Conservation (phyloP, 345 rosid genomes). For the Pelargonium nanum region DNA sequence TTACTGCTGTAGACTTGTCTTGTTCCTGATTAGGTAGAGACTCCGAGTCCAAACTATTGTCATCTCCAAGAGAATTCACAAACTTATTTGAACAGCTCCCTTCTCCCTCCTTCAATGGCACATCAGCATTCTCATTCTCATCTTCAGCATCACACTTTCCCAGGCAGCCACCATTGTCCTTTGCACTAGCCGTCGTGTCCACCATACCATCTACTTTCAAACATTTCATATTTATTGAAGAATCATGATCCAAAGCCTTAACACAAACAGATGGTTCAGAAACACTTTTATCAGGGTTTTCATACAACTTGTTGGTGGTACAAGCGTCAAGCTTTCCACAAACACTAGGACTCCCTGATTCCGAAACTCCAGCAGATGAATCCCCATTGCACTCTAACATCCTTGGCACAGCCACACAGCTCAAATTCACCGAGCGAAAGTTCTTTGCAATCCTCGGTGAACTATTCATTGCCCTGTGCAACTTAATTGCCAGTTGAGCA, state of each 20-base stretch:
- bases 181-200: neutral
- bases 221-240: neutral
- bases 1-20: conserved; percentile 2
- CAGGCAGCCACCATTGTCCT: neutral
- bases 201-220: neutral
- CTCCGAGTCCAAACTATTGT: conserved; percentile 13
- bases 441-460: conserved; percentile 22
- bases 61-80: conserved; percentile 14
- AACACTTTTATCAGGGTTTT: conserved; percentile 3
- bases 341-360: neutral
- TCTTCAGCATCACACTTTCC: neutral
- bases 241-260: conserved; percentile 1
- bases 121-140: conserved; percentile 2
- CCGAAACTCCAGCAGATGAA: neutral
- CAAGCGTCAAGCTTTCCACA: conserved; percentile 6
- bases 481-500: conserved; percentile 22
- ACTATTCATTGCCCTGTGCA: conserved; percentile 27
- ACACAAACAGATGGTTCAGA: conserved; percentile 7
- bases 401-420: conserved; percentile 4
- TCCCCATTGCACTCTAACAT: neutral
- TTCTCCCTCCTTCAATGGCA: conserved; percentile 15
- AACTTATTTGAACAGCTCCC: conserved; percentile 20
- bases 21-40: conserved; percentile 11
- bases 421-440: conserved; percentile 9
- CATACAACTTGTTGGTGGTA: conserved; percentile 2